phyloP scores from a whole-genome alignment of 1,139 yeast genomes.

The Blastobotrys serpentis region DNA sequence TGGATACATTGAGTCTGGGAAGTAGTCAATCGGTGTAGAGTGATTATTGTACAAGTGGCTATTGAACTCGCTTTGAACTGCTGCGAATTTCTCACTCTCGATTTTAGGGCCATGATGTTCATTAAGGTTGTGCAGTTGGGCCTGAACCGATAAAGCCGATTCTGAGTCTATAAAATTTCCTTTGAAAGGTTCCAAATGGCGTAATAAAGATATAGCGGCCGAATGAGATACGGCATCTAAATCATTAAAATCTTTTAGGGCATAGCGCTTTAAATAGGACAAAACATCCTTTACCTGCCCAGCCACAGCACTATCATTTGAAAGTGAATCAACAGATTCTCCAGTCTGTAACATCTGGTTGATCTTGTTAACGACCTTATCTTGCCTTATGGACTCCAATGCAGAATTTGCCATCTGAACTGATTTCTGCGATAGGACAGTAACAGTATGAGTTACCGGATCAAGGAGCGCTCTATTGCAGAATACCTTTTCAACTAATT shows the following conservation, averaged over 20 bases:
- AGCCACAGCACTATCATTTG: constrained; percentile 2
- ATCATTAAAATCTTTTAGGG: constrained; percentile 27
- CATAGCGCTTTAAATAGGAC: constrained; percentile 25
- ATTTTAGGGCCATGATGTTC: constrained; percentile 6
- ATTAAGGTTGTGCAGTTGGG: constrained; percentile 15
- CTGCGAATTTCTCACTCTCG: constrained; percentile 6
- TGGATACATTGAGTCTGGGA: constrained; percentile 3
- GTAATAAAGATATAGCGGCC: constrained; percentile 25
- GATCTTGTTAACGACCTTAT: constrained; percentile 1
- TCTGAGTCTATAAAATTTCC: constrained; percentile 17
- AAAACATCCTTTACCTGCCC: constrained; percentile 15
- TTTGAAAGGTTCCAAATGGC: constrained; percentile 16
- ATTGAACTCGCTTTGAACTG: constrained; percentile 1
- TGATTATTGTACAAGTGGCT: not conserved
- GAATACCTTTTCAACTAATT: constrained; percentile 18
- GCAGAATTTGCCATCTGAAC: constrained; percentile 4
- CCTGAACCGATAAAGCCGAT: constrained; percentile 2
- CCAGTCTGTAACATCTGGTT: not conserved
- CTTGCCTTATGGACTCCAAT: not conserved
- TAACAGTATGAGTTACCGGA: not conserved
- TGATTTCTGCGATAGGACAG: not conserved
- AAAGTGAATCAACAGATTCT: not conserved
- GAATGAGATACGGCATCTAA: constrained; percentile 27
- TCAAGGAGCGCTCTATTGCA: constrained; percentile 12
- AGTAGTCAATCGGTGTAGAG: not conserved